Conservation (phyloP, 108 stramenopile species). For the Discostella stelligeroides region DNA sequence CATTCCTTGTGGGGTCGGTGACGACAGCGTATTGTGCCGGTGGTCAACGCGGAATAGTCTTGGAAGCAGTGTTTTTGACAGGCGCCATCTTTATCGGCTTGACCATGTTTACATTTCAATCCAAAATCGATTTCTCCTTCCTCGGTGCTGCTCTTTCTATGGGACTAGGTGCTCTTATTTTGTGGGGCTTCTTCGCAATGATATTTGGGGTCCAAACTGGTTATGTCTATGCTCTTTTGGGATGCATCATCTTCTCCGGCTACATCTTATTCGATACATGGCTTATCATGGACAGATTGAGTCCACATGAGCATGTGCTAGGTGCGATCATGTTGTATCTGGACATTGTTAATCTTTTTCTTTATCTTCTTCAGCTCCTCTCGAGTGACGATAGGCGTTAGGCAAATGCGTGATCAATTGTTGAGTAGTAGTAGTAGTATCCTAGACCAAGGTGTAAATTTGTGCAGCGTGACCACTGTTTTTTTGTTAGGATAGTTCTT, state of each 20-base stretch:
- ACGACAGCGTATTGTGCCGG: slow-evolving; percentile 41
- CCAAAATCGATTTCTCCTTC: slow-evolving; percentile 52
- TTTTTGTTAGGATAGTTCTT: background rate
- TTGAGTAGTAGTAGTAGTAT: background rate
- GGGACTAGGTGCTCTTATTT: slow-evolving; percentile 44
- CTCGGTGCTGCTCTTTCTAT: slow-evolving; percentile 51
- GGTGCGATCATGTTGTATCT: slow-evolving; percentile 51
- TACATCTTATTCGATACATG: slow-evolving; percentile 58
- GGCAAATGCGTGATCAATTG: background rate
- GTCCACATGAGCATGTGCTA: slow-evolving; percentile 54
- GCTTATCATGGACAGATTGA: slow-evolving; percentile 49
- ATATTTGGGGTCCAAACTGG: slow-evolving; percentile 48
- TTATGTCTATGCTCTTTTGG: slow-evolving; percentile 48
- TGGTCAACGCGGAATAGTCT: slow-evolving; percentile 33
- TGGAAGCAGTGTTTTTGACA: slow-evolving; percentile 54
- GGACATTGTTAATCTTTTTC: slow-evolving; percentile 51
- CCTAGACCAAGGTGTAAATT: background rate
- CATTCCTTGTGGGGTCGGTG: slow-evolving; percentile 49
- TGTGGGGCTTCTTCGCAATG: slow-evolving; percentile 57
- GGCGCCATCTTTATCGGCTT: slow-evolving; percentile 48
- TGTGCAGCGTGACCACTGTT: background rate
- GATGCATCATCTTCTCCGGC: slow-evolving; percentile 47
- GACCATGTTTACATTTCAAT: slow-evolving; percentile 50
- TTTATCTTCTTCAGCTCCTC: slow-evolving; percentile 43
- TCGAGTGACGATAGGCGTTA: slow-evolving; percentile 25